Percentiles rank a stretch among this genome's conserved stretches.
phyloP scores from a whole-genome alignment of 106 monocot genomes.

The Dendrobium catenatum region DNA sequence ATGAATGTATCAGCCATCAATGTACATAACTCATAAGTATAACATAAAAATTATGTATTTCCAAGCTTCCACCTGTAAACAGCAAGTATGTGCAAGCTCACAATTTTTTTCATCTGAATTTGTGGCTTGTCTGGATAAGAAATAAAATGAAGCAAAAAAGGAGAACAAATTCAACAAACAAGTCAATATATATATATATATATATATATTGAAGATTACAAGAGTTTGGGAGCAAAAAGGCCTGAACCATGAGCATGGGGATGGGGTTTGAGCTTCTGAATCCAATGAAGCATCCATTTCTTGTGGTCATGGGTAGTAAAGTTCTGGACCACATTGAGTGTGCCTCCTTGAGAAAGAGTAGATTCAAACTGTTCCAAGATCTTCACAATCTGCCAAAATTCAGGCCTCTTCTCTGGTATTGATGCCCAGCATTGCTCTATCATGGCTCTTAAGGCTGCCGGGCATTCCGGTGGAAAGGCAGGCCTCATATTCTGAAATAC shows the following conservation, averaged over 20 bases:
- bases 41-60: background rate
- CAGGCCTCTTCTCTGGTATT: slow-evolving; percentile 61
- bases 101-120: background rate
- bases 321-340: slow-evolving; percentile 31
- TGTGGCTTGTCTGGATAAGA: background rate
- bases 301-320: slow-evolving; percentile 53
- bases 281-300: slow-evolving; percentile 40
- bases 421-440: slow-evolving; percentile 82
- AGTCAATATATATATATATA: background rate
- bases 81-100: background rate
- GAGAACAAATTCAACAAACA: background rate
- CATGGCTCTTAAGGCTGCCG: slow-evolving; percentile 40
- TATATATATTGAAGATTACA: slow-evolving; percentile 20
- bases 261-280: slow-evolving; percentile 48
- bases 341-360: slow-evolving; percentile 46
- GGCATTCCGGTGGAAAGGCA: slow-evolving; percentile 51
- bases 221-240: slow-evolving; percentile 21
- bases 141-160: background rate
- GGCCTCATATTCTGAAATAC: slow-evolving; percentile 74
- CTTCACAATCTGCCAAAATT: slow-evolving; percentile 90
- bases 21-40: background rate
- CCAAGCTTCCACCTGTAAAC: background rate
- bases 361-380: slow-evolving; percentile 66
- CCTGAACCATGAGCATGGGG: background rate
- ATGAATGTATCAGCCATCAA: background rate